phyloP scores from a whole-genome alignment of 2,329 filamentous ascomycete genomes.

The Lanzia echinophila region DNA sequence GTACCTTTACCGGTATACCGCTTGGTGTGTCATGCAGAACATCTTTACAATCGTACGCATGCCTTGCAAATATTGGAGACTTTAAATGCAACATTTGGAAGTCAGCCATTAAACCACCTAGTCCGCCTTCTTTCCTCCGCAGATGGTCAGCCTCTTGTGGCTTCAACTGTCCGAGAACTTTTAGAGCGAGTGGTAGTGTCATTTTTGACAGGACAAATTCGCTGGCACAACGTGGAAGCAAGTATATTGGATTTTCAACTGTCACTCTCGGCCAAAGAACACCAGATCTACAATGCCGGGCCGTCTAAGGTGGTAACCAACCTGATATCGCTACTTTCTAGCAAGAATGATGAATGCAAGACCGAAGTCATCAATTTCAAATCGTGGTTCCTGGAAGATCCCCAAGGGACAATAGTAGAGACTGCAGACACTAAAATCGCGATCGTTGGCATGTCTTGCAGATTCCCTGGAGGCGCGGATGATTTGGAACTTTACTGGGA shows the following conservation, averaged over 20 bases:
- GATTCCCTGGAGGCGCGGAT: constrained; percentile 63
- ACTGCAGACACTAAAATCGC: constrained; percentile 62
- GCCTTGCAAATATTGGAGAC: constrained; percentile 4
- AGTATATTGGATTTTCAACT: neutral
- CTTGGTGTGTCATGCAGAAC: constrained; percentile 36
- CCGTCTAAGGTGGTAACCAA: neutral
- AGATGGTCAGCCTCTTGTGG: constrained; percentile 27
- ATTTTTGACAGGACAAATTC: constrained; percentile 28
- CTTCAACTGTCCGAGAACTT: constrained; percentile 21
- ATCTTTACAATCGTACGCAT: constrained; percentile 31
- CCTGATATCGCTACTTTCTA: neutral
- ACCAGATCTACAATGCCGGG: neutral
- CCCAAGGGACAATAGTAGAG: neutral
- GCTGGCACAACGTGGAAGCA: constrained; percentile 14
- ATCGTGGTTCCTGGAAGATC: neutral
- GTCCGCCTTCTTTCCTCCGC: constrained; percentile 10
- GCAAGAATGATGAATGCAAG: neutral
- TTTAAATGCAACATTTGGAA: neutral
- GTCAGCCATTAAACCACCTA: neutral
- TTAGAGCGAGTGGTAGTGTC: constrained; percentile 27
- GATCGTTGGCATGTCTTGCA: constrained; percentile 73
- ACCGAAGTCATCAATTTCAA: neutral
- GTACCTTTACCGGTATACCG: constrained; percentile 34
- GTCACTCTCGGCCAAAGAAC: neutral
- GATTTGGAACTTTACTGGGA: constrained; percentile 64